Conservation (phyloP, 305 asterid genomes). For the Nicotiana rustica region DNA sequence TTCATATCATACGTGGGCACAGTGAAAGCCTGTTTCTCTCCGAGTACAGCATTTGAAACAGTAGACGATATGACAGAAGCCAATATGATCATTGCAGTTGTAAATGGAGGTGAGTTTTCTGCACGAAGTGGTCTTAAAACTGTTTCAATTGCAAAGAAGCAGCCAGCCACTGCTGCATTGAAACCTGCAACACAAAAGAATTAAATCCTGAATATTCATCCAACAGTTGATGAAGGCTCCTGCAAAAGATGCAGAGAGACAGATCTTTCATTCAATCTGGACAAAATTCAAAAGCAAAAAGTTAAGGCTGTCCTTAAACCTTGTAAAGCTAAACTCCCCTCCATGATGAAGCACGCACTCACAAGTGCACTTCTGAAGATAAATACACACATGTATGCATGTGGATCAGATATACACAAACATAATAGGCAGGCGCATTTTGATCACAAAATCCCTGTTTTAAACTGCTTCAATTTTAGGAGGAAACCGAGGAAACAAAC, state of each 20-base stretch:
- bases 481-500: background rate
- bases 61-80: conserved; percentile 97
- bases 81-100: conserved; percentile 98
- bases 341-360: background rate
- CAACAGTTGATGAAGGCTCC: conserved; percentile 12
- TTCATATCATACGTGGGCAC: conserved; percentile 99
- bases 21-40: conserved; percentile 96
- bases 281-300: background rate
- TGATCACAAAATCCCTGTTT: conserved; percentile 7
- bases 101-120: conserved; percentile 98
- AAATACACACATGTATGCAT: background rate
- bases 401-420: conserved; percentile 21
- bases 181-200: conserved; percentile 66
- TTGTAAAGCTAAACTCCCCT: conserved; percentile 9
- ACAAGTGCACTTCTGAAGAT: background rate
- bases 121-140: conserved; percentile 97
- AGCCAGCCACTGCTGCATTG: conserved; percentile 99
- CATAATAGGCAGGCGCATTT: background rate
- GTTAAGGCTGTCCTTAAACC: conserved; percentile 11
- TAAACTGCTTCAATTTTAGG: background rate
- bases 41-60: conserved; percentile 98
- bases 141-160: conserved; percentile 98
- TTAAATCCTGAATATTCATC: conserved; percentile 19
- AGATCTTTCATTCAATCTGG: background rate
- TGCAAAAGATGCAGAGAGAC: conserved; percentile 28